Percentiles rank a stretch among this genome's conserved stretches.
phyloP scores from a whole-genome alignment of 192 early-diverging fungal species.

The Spizellomyces punctatus region DNA sequence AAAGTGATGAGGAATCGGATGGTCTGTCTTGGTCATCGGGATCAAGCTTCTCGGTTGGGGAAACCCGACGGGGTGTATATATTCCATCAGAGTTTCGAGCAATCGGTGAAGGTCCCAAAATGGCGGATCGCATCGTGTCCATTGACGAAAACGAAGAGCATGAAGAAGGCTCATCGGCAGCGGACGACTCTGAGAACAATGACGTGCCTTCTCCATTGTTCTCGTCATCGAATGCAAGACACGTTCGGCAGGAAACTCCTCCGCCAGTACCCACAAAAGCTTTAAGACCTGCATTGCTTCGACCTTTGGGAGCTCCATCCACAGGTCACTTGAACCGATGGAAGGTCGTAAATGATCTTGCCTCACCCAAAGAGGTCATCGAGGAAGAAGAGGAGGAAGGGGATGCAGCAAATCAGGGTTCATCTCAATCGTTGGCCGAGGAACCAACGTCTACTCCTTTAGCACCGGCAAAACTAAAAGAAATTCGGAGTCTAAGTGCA shows the following conservation, averaged over 20 bases:
- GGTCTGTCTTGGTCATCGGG: no score
- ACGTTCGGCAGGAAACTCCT: not conserved
- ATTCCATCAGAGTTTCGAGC: slow-evolving; percentile 13
- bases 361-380: no score
- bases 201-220: not conserved
- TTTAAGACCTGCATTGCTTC: not conserved
- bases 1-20: no score
- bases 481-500: no score
- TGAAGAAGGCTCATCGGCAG: not conserved
- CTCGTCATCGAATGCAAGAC: not conserved
- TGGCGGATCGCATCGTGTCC: not conserved
- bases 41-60: not conserved
- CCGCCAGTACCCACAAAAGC: not conserved
- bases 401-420: no score
- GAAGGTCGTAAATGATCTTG: no score
- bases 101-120: not conserved
- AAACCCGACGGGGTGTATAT: slow-evolving; percentile 2
- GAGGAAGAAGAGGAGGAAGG: no score
- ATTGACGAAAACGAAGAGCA: slow-evolving; percentile 15
- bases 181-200: not conserved
- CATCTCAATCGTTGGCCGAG: no score
- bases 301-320: no score
- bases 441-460: no score
- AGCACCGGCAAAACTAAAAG: no score
- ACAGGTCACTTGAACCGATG: no score